These are phyloP conservation scores for Entonaema liquescens DNA, from an alignment of 495 filamentous ascomycete genomes.

Conservation along the genomic window DNA sequence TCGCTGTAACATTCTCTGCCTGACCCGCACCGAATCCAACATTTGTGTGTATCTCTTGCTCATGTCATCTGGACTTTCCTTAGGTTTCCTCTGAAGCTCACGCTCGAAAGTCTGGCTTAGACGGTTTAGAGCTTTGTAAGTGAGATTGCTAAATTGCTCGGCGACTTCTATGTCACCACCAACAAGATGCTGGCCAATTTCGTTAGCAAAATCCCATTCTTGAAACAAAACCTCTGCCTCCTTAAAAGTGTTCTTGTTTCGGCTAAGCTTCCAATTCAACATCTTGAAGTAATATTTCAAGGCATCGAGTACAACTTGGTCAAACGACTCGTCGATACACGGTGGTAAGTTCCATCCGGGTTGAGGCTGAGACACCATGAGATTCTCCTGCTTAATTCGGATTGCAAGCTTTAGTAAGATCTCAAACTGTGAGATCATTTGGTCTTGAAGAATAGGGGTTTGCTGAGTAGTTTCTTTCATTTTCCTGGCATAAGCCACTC, in stretches of 20 bases:
- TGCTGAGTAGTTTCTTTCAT: conserved; percentile 90
- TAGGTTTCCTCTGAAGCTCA: conserved; percentile 81
- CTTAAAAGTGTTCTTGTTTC: conserved; percentile 99
- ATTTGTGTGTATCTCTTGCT: conserved; percentile 96
- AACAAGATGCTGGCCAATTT: conserved; percentile 85
- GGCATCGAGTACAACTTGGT: conserved; percentile 92
- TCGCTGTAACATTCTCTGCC: conserved; percentile 79
- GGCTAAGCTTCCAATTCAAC: conserved; percentile 94
- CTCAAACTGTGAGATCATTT: conserved; percentile 97
- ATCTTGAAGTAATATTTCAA: conserved; percentile 98
- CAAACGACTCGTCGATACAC: conserved; percentile 96
- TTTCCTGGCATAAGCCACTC: conserved; percentile 89
- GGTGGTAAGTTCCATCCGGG: conserved; percentile 94
- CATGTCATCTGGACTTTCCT: conserved; percentile 87
- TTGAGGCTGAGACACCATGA: conserved; percentile 82
- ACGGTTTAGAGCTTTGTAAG: conserved; percentile 86
- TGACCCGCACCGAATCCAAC: conserved; percentile 92
- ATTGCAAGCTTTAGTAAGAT: conserved; percentile 90
- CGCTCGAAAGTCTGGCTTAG: conserved; percentile 90
- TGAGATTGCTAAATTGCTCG: conserved; percentile 97
- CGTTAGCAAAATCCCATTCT: conserved; percentile 96
- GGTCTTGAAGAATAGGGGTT: conserved; percentile 89
- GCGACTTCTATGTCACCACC: conserved; percentile 96
- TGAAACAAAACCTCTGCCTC: conserved; percentile 97
- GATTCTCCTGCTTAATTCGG: conserved; percentile 89